Evolutionary conservation across 75 land plant species (phyloP).

Genomic region (Cryptomeria japonica): DNA sequence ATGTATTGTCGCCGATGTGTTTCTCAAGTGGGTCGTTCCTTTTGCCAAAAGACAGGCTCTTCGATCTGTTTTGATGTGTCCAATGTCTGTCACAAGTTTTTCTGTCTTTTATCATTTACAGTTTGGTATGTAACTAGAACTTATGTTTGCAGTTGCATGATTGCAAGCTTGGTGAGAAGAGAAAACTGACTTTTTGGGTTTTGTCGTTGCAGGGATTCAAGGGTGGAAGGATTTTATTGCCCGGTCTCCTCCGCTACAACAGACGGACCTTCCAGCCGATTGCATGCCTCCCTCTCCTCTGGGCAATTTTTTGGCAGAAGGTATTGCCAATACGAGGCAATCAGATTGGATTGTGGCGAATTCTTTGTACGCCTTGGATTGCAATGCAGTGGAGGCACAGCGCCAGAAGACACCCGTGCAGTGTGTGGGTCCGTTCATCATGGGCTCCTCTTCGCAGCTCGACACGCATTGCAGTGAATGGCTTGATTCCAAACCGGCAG

Average conservation of each 20-base stretch:
- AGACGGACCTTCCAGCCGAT: too few species aligned
- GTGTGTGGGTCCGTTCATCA: background rate
- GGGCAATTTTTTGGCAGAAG: background rate
- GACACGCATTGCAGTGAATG: background rate
- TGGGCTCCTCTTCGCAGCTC: background rate
- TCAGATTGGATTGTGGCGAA: slow-evolving; percentile 2
- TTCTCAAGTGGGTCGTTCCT: background rate
- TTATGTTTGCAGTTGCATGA: too few species aligned
- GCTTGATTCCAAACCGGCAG: too few species aligned
- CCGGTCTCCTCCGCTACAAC: background rate
- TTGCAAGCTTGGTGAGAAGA: too few species aligned
- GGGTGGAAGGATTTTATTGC: background rate
- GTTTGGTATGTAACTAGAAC: background rate
- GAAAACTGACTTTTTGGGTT: background rate
- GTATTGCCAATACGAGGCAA: background rate
- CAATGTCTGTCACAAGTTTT: background rate
- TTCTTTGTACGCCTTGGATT: background rate
- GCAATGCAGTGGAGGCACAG: background rate
- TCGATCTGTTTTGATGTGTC: background rate
- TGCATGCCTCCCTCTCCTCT: background rate
- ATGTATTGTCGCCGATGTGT: slow-evolving; percentile 8
- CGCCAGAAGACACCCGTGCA: background rate
- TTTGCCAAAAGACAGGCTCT: background rate
- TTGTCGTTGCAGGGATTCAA: background rate
- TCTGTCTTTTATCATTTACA: background rate